Evolutionary conservation across 345 rosid species (phyloP).

Genomic region (Euclidium syriacum): DNA sequence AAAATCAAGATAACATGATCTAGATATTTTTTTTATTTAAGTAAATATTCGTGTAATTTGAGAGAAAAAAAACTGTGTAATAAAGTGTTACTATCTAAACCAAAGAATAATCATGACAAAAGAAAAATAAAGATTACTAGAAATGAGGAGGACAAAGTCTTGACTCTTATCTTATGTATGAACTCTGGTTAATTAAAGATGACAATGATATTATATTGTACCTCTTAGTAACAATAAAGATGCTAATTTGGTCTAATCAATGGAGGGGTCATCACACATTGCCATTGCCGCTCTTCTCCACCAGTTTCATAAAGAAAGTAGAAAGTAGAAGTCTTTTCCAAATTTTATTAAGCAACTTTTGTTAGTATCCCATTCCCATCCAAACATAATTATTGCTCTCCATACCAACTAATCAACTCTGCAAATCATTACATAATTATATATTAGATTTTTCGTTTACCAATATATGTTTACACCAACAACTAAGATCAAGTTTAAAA

Average conservation of each 20-base stretch:
- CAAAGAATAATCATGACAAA: not conserved
- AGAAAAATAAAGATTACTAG: not conserved
- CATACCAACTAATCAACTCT: slow-evolving; percentile 20
- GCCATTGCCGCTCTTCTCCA: slow-evolving; percentile 13
- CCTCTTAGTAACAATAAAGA: slow-evolving; percentile 16
- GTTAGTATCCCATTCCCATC: slow-evolving; percentile 22
- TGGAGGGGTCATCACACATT: slow-evolving; percentile 21
- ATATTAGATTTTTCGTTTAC: not conserved
- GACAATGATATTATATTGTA: slow-evolving; percentile 19
- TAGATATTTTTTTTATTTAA: not conserved
- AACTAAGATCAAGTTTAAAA: not conserved
- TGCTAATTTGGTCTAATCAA: slow-evolving; percentile 28
- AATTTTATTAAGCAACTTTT: slow-evolving; percentile 12
- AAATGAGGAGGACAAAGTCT: not conserved
- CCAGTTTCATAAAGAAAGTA: slow-evolving; percentile 12
- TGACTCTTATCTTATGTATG: not conserved
- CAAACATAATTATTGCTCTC: slow-evolving; percentile 24
- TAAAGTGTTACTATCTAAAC: not conserved
- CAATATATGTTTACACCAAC: not conserved
- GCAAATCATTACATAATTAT: not conserved
- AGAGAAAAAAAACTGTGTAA: too few relatives aligned
- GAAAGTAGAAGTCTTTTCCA: not conserved
- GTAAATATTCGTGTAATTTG: too few relatives aligned
- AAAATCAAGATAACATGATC: not conserved
- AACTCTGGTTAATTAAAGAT: slow-evolving; percentile 2